phyloP scores from a whole-genome alignment of 2,329 filamentous ascomycete species.

The Penicillium rolfsii region DNA sequence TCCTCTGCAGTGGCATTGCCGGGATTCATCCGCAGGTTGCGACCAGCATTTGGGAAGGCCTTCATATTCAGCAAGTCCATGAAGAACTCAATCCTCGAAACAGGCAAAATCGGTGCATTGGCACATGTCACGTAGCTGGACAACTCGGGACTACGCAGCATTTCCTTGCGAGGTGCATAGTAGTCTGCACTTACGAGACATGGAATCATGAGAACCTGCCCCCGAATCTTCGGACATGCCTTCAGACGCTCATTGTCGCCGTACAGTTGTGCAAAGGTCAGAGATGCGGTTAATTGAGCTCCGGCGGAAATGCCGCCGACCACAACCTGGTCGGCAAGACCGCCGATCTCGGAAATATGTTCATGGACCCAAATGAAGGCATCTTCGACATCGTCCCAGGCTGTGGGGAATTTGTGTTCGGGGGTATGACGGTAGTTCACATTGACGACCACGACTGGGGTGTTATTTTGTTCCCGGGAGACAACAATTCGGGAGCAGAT shows the following conservation, averaged over 20 bases:
- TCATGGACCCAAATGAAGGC: constrained; percentile 59
- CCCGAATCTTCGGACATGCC: constrained; percentile 43
- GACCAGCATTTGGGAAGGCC: constrained; percentile 21
- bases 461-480: constrained; percentile 23
- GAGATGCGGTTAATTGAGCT: constrained; percentile 48
- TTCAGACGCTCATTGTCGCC: constrained; percentile 26
- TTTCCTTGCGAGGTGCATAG: constrained; percentile 41
- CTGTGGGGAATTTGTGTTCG: constrained; percentile 56
- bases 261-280: constrained; percentile 47
- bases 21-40: constrained; percentile 48
- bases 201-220: constrained; percentile 58
- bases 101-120: constrained; percentile 55
- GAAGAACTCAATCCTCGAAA: constrained; percentile 43
- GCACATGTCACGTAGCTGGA: constrained; percentile 54
- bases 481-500: constrained; percentile 55
- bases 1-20: constrained; percentile 37
- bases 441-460: constrained; percentile 53
- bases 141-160: constrained; percentile 43
- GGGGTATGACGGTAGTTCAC: constrained; percentile 65
- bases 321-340: constrained; percentile 46
- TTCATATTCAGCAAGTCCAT: constrained; percentile 30
- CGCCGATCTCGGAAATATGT: constrained; percentile 45
- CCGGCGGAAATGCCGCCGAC: constrained; percentile 57
- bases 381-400: constrained; percentile 58
- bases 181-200: constrained; percentile 45